Conservation (phyloP, 768 basidiomycete genomes). For the Gyrodon lividus region DNA sequence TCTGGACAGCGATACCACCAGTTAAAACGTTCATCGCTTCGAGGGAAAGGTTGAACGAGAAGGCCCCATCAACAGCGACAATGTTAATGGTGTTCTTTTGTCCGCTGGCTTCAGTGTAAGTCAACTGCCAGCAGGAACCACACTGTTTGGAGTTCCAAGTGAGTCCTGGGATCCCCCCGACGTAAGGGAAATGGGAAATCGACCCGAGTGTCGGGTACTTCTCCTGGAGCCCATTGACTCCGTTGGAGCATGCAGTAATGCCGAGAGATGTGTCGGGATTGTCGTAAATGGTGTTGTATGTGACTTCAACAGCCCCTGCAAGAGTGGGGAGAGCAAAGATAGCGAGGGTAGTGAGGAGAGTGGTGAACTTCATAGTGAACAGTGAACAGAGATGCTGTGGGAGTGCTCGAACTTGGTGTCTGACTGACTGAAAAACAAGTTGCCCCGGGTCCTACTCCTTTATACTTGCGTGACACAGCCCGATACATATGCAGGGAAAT, state of each 20-base stretch:
- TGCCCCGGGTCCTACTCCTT: not conserved
- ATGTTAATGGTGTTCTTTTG: slow-evolving; percentile 42
- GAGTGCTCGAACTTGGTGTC: not conserved
- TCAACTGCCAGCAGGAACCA: slow-evolving; percentile 58
- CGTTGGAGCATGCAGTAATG: slow-evolving; percentile 37
- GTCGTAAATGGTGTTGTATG: slow-evolving; percentile 37
- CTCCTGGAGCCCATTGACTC: slow-evolving; percentile 30
- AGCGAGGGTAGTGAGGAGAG: slow-evolving; percentile 7
- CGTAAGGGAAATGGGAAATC: slow-evolving; percentile 33
- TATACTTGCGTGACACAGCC: not conserved
- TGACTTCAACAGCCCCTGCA: slow-evolving; percentile 37
- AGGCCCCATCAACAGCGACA: slow-evolving; percentile 51
- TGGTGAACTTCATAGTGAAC: slow-evolving; percentile 21
- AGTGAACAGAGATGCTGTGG: not conserved
- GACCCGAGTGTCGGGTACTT: slow-evolving; percentile 34
- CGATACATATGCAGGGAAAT: not conserved
- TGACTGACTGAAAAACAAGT: not conserved
- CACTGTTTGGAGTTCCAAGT: slow-evolving; percentile 52
- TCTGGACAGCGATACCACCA: slow-evolving; percentile 38
- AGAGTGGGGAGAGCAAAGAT: slow-evolving; percentile 17
- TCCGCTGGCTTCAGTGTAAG: slow-evolving; percentile 40
- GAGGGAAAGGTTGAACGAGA: slow-evolving; percentile 38
- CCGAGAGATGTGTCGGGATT: slow-evolving; percentile 22
- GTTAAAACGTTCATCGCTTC: slow-evolving; percentile 37
- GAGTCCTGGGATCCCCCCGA: slow-evolving; percentile 26